Conservation (phyloP, 208 protist genomes). For the Kentomonas sorsogonicus region DNA sequence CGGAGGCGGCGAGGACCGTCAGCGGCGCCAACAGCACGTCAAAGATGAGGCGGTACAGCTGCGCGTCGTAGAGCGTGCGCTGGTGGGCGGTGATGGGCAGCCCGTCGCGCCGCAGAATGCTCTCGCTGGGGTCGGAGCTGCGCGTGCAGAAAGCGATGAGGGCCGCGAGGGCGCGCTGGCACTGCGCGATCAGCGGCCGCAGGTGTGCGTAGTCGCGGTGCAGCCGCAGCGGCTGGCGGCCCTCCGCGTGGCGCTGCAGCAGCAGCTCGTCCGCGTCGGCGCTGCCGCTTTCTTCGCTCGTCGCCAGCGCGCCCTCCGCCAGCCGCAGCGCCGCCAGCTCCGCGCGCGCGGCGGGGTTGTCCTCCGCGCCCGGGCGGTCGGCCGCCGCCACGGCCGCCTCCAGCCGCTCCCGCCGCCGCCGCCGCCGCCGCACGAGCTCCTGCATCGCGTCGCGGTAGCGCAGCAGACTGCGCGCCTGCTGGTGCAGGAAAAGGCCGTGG, state of each 20-base stretch:
- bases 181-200: constrained; percentile 31
- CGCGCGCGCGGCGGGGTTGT: no score
- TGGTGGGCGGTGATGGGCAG: constrained; percentile 54
- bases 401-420: constrained; percentile 7
- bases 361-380: constrained; percentile 13
- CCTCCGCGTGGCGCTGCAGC: constrained; percentile 7
- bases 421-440: constrained; percentile 20
- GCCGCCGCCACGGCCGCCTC: constrained; percentile 16
- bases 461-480: constrained; percentile 38
- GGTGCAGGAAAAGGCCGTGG: constrained; percentile 35
- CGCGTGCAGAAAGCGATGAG: constrained; percentile 66
- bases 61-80: constrained; percentile 62
- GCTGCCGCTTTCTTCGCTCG: no score
- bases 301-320: constrained; percentile 1
- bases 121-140: constrained; percentile 33
- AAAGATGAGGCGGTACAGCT: constrained; percentile 62
- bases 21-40: constrained; percentile 70
- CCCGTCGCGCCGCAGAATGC: constrained; percentile 41
- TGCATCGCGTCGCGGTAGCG: constrained; percentile 62
- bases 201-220: constrained; percentile 23
- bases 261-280: constrained; percentile 18
- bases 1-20: constrained; percentile 20
- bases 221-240: constrained; percentile 6
- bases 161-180: constrained; percentile 38
- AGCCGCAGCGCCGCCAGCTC: constrained; percentile 11